Percentiles rank a stretch among this genome's conserved stretches.
These are phyloP conservation scores for Monosporascus sp. DNA, from an alignment of 2,329 filamentous ascomycete species.

Conservation along the genomic window DNA sequence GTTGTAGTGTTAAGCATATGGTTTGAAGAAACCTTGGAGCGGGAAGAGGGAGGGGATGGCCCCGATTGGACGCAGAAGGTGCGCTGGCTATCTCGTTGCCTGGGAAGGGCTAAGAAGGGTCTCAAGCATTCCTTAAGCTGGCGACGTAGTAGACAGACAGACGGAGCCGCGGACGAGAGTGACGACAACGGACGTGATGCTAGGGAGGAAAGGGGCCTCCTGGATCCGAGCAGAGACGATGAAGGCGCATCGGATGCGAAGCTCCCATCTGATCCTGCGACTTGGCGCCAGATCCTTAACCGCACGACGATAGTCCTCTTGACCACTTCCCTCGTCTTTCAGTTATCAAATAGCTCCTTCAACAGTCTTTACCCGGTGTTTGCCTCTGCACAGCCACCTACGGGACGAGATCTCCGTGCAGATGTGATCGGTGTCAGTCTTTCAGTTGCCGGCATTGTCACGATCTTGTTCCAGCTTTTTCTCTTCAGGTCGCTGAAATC, in stretches of 20 bases:
- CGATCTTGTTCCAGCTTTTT: constrained; percentile 85
- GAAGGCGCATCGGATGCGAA: constrained; percentile 37
- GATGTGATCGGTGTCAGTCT: constrained; percentile 80
- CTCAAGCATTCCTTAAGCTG: constrained; percentile 21
- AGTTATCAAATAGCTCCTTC: constrained; percentile 89
- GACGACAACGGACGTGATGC: constrained; percentile 18
- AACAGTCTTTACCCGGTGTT: constrained; percentile 96
- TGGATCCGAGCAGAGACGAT: constrained; percentile 29
- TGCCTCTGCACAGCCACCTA: constrained; percentile 66
- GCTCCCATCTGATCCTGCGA: constrained; percentile 39
- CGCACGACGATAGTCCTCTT: constrained; percentile 78
- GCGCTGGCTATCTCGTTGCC: constrained; percentile 25
- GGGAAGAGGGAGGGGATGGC: constrained; percentile 31
- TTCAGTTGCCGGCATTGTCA: constrained; percentile 76
- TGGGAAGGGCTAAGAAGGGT: constrained; percentile 9
- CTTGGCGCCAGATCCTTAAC: constrained; percentile 60
- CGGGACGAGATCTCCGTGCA: constrained; percentile 69
- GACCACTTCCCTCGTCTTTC: constrained; percentile 84
- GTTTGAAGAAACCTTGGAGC: constrained; percentile 78
- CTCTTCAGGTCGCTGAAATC: constrained; percentile 75
- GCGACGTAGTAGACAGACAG: constrained; percentile 11
- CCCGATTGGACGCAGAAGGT: constrained; percentile 26
- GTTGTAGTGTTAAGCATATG: constrained; percentile 71
- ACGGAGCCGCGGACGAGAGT: constrained; percentile 10
- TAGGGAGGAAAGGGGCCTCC: constrained; percentile 17